A percentile compares a stretch with the other conserved stretches of the same genome.
Evolutionary conservation across 768 basidiomycete genomes (phyloP).

Genomic region (Hortiboletus campestris): DNA sequence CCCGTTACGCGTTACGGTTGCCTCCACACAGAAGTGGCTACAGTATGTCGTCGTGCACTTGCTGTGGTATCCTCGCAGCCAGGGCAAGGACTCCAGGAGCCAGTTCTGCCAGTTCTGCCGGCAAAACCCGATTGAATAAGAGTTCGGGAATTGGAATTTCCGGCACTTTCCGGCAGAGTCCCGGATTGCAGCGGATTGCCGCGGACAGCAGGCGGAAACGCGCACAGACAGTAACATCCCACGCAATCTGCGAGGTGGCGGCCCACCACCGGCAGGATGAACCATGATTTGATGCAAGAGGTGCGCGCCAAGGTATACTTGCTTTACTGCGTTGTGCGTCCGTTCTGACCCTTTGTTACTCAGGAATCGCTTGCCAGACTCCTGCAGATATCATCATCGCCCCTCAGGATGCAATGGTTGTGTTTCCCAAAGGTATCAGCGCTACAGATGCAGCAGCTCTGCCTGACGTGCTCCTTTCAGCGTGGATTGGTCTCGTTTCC

Average conservation of each 20-base stretch:
- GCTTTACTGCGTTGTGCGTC: not conserved
- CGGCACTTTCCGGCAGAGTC: too few species aligned
- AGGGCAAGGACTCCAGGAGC: slow-evolving; percentile 9
- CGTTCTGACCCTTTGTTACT: not conserved
- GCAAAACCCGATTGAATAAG: too few species aligned
- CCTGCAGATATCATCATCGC: slow-evolving; percentile 18
- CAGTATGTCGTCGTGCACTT: not conserved
- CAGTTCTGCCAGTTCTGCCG: too few species aligned
- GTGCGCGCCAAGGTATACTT: slow-evolving; percentile 12
- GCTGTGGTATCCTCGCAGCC: slow-evolving; percentile 13
- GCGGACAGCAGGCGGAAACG: too few species aligned
- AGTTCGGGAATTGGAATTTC: too few species aligned
- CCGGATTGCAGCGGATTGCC: too few species aligned
- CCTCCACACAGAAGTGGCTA: too few species aligned
- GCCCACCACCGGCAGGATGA: too few species aligned
- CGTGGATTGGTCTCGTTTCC: slow-evolving; percentile 28
- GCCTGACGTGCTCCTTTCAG: slow-evolving; percentile 20
- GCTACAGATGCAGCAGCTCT: slow-evolving; percentile 22
- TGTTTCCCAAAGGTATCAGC: slow-evolving; percentile 14
- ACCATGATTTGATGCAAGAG: too few species aligned
- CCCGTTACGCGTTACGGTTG: too few species aligned
- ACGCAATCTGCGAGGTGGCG: too few species aligned
- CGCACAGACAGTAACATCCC: too few species aligned
- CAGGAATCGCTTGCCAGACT: slow-evolving; percentile 18
- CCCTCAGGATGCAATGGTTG: slow-evolving; percentile 9